A percentile compares a stretch with the other conserved stretches of the same genome.
These are phyloP conservation scores for Pleurotus sapidus DNA, from an alignment of 768 basidiomycete species.

Conservation along the genomic window DNA sequence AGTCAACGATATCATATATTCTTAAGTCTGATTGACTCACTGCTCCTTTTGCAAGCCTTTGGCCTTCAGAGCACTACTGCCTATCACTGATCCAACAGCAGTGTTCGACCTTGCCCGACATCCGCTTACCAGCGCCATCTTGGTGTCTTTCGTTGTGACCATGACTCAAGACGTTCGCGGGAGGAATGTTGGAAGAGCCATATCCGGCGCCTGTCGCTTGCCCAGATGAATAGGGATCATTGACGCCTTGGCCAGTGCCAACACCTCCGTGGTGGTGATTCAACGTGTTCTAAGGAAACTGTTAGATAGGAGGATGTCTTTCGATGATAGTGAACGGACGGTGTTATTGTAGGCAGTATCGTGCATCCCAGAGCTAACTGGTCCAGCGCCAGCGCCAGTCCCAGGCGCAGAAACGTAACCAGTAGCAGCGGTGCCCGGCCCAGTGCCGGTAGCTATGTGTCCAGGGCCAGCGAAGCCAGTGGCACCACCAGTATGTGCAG, in stretches of 20 bases:
- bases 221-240: background rate
- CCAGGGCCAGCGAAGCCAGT: background rate
- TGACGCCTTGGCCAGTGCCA: background rate
- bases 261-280: background rate
- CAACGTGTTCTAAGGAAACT: background rate
- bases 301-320: background rate
- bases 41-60: constrained; percentile 51
- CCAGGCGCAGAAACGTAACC: background rate
- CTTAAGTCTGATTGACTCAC: constrained; percentile 20
- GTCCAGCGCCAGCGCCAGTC: background rate
- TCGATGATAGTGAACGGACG: no score
- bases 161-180: background rate
- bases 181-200: background rate
- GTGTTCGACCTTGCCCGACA: constrained; percentile 45
- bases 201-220: background rate
- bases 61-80: constrained; percentile 43
- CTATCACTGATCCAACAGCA: constrained; percentile 40
- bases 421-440: background rate
- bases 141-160: background rate
- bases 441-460: background rate
- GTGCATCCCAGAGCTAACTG: background rate
- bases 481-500: background rate
- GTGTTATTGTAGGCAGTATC: background rate
- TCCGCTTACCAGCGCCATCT: background rate
- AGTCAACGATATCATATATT: no score